Conservation (phyloP, 2,329 filamentous ascomycete species). For the Amauroascus verrucosus region DNA sequence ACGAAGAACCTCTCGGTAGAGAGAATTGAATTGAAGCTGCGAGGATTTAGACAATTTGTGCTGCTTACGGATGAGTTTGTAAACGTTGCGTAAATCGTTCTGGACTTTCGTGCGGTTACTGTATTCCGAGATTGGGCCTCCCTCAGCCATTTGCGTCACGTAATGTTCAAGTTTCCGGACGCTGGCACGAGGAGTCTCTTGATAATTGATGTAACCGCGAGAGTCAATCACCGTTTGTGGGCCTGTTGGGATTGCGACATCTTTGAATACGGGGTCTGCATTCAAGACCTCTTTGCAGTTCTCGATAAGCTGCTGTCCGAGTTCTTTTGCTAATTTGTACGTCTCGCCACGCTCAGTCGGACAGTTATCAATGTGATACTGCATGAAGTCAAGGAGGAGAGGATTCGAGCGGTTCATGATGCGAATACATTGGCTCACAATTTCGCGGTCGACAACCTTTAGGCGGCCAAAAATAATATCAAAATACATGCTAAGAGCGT, state of each 20-base stretch:
- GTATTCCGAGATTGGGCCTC: conserved; percentile 96
- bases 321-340: conserved; percentile 92
- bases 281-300: conserved; percentile 92
- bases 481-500: conserved; percentile 96
- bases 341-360: conserved; percentile 94
- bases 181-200: conserved; percentile 74
- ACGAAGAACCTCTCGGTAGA: conserved; percentile 89
- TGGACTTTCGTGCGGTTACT: conserved; percentile 97
- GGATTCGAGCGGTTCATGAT: conserved; percentile 99
- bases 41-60: conserved; percentile 95
- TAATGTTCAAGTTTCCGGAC: conserved; percentile 98
- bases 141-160: conserved; percentile 95
- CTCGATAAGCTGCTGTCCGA: conserved; percentile 85
- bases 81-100: conserved; percentile 86
- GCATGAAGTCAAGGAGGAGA: conserved; percentile 94
- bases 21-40: conserved; percentile 87
- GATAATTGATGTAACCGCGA: conserved; percentile 83
- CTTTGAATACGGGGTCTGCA: conserved; percentile 83
- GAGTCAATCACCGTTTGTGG: conserved; percentile 87
- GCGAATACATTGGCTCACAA: conserved; percentile 94
- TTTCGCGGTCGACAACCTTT: conserved; percentile 87
- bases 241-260: conserved; percentile 83
- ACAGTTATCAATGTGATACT: conserved; percentile 99
- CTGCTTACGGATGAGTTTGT: conserved; percentile 97
- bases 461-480: conserved; percentile 97